Base-by-base conservation (phyloP, 2,329 filamentous ascomycete genomes). In the Penicillium sp. region DNA sequence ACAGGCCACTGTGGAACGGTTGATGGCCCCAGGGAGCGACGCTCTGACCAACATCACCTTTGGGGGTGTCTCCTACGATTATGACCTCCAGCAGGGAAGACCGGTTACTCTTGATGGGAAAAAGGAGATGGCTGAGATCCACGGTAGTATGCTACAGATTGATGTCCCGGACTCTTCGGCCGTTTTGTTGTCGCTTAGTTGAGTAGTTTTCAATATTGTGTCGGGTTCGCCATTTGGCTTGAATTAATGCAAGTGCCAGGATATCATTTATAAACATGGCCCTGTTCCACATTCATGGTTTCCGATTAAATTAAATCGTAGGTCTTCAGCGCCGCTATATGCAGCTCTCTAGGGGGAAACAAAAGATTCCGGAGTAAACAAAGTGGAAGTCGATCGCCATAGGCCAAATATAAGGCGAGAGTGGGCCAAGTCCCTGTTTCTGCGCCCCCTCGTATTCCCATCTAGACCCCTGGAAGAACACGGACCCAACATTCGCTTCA, bases 1-100 rank as follows among this genome's bases (percentile, higher is more conserved):
- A 10, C 21, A 11, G n/a, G 55, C 51, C 1, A 53, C 6, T 2
- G 33, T 54, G 2, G 27, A 55, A n/a, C 13, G 53, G 5, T 25
- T 59, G 11, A 60, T 55, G 42, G 60, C 50, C 1, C 48, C 48
- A 2, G 48, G 58, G 2, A 60, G 54, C 3, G 43, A 61, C 16
- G 53, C 50, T 19, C 42, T 55, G 11, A 46, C 10, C 11, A 54
- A 55, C 25, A 29, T 59, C 3, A 62, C 57, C 1, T 65, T 61
- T 10, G 54, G 53, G 4, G 55, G 57, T n/a, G 21, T 62, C 47
- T 63, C 61, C 10, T 63, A 68, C 53, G 59, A 59, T 14, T 62
- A 57, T 35, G 58, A 61, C 52, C 56, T 71, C 3, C 35, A 47
- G 35, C 21, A 54, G 29, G 62, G 62, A 10, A 58, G 45, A 8